Evolutionary conservation across 495 filamentous ascomycete genomes (phyloP).

Genomic region (Tuber brumale): DNA sequence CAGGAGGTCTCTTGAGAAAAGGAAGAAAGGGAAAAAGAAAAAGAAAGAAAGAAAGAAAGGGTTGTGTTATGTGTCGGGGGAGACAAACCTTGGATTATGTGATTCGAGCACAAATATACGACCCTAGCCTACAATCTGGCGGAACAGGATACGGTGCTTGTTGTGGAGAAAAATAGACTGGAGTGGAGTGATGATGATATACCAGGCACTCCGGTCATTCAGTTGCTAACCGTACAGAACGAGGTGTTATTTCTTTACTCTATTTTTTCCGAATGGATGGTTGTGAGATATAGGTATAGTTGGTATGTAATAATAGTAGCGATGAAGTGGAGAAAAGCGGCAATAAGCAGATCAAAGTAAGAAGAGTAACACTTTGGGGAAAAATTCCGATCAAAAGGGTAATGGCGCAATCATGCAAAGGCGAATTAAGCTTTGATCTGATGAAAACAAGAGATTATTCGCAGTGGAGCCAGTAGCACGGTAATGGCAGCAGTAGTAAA

Average conservation of each 20-base stretch:
- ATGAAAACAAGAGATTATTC: neutral
- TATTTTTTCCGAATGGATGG: neutral
- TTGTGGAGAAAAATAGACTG: neutral
- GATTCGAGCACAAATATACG: neutral
- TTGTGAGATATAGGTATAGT: neutral
- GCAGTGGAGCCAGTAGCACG: neutral
- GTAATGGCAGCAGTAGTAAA: neutral
- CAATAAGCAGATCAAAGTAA: neutral
- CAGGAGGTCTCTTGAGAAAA: neutral
- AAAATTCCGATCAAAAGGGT: neutral
- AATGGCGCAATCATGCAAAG: neutral
- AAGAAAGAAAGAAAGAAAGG: neutral
- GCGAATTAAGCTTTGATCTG: neutral
- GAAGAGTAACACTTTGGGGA: neutral
- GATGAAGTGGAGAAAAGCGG: neutral
- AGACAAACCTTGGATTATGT: conserved; percentile 2
- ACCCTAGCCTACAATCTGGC: neutral
- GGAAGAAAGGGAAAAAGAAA: neutral
- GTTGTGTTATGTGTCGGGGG: neutral
- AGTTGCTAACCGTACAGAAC: neutral
- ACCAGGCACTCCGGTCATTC: neutral
- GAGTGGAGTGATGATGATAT: neutral
- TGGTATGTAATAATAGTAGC: neutral
- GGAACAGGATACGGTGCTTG: neutral
- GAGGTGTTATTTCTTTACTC: neutral